Evolutionary conservation across 2,329 filamentous ascomycete species (phyloP).

Genomic region (Sphaerostilbella broomeana): DNA sequence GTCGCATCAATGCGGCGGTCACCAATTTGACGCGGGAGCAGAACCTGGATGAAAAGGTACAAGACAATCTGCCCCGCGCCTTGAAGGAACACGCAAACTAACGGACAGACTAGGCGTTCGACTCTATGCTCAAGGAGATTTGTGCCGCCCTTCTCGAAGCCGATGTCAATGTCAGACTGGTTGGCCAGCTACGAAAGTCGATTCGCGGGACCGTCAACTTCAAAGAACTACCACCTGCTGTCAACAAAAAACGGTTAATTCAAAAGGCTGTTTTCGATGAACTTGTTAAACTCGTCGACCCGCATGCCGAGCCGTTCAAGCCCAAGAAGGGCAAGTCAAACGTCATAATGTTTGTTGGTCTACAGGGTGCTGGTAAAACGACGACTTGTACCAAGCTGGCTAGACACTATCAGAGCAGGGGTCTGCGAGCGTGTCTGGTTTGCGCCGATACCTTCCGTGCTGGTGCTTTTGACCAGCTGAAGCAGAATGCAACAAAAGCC

Average conservation of each 20-base stretch:
- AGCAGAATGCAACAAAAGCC: conserved; percentile 97
- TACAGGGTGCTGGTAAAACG: conserved; percentile 96
- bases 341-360: conserved; percentile 98
- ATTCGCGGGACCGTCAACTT: conserved; percentile 91
- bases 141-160: conserved; percentile 91
- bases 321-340: conserved; percentile 94
- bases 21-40: conserved; percentile 85
- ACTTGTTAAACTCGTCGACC: conserved; percentile 90
- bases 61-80: conserved; percentile 14
- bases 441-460: conserved; percentile 98
- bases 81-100: conserved; percentile 1
- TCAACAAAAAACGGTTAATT: conserved; percentile 97
- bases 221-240: conserved; percentile 79
- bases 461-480: conserved; percentile 95
- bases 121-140: conserved; percentile 97
- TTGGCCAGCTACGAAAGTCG: conserved; percentile 83
- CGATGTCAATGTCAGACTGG: conserved; percentile 94
- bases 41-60: conserved; percentile 92
- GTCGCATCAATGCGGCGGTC: conserved; percentile 96
- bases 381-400: conserved; percentile 97
- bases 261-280: conserved; percentile 98
- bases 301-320: conserved; percentile 90
- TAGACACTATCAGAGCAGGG: conserved; percentile 85
- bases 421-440: conserved; percentile 87
- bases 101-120: conserved; percentile 63